Evolutionary conservation across 805 yeast genomes (phyloP).

Genomic region (Ogataea nonfermentans): DNA sequence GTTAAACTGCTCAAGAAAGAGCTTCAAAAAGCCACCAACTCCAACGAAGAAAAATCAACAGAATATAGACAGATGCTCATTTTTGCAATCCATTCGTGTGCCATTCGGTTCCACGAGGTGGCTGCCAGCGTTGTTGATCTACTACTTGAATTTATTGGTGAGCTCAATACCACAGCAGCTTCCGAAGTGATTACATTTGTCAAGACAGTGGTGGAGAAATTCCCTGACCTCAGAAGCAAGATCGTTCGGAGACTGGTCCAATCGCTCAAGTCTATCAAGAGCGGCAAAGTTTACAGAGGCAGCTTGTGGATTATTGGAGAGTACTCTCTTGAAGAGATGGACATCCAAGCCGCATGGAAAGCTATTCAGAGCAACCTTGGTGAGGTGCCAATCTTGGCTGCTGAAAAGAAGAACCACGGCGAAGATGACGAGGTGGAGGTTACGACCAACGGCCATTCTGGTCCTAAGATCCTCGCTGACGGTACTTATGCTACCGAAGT

Average conservation of each 20-base stretch:
- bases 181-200: slow-evolving; percentile 87
- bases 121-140: slow-evolving; percentile 89
- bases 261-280: slow-evolving; percentile 64
- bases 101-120: slow-evolving; percentile 83
- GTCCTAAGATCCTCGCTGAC: slow-evolving; percentile 93
- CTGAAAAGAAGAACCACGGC: slow-evolving; percentile 50
- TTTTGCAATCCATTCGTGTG: slow-evolving; percentile 84
- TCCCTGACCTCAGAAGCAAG: slow-evolving; percentile 69
- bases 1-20: slow-evolving; percentile 91
- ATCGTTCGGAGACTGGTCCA: slow-evolving; percentile 62
- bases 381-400: slow-evolving; percentile 82
- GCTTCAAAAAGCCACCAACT: slow-evolving; percentile 65
- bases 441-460: slow-evolving; percentile 37
- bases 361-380: slow-evolving; percentile 81
- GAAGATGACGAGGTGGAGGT: slow-evolving; percentile 30
- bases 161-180: slow-evolving; percentile 81
- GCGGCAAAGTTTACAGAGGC: slow-evolving; percentile 91
- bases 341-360: slow-evolving; percentile 83
- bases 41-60: slow-evolving; percentile 73
- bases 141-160: slow-evolving; percentile 81
- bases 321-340: slow-evolving; percentile 67
- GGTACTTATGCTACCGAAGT: slow-evolving; percentile 98
- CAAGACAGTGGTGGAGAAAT: slow-evolving; percentile 91
- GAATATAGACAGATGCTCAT: slow-evolving; percentile 90
- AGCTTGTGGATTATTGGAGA: slow-evolving; percentile 97